Evolutionary conservation across 805 yeast species (phyloP).

Genomic region (Lipomyces orientalis): DNA sequence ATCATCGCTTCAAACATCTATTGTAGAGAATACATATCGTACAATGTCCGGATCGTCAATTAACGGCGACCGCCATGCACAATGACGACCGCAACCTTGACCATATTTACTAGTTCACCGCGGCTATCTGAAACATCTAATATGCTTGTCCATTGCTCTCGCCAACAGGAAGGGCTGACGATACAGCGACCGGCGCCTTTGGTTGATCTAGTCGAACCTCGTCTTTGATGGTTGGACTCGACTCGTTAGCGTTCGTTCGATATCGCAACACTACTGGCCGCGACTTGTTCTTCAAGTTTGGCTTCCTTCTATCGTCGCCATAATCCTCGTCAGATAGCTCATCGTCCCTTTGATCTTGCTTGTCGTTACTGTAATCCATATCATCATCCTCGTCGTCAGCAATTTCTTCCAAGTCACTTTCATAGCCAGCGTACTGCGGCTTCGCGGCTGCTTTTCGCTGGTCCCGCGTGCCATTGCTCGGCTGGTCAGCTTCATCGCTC

Average conservation of each 20-base stretch:
- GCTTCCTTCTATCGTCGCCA: neutral
- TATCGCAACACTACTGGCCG: constrained; percentile 14
- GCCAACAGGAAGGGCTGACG: neutral
- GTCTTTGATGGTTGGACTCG: neutral
- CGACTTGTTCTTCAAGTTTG: neutral
- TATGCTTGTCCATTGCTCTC: neutral
- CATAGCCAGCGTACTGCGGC: neutral
- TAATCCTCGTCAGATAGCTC: neutral
- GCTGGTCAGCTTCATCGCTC: constrained; percentile 15
- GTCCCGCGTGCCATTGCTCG: constrained; percentile 3
- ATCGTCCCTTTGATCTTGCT: neutral
- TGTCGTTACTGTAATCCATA: neutral
- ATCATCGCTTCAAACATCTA: neutral
- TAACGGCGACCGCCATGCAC: neutral
- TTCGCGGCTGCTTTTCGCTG: constrained; percentile 14
- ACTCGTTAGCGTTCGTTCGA: neutral
- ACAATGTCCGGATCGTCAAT: neutral
- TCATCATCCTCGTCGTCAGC: constrained; percentile 18
- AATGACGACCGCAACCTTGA: neutral
- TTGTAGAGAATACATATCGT: no score
- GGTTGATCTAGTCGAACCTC: neutral
- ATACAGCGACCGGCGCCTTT: neutral
- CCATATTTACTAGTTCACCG: neutral
- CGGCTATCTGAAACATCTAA: neutral
- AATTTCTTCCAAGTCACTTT: constrained; percentile 9